Percentiles rank a stretch among this genome's conserved stretches.
Conservation (phyloP, 805 yeast genomes). For the Starmerella apicola region DNA sequence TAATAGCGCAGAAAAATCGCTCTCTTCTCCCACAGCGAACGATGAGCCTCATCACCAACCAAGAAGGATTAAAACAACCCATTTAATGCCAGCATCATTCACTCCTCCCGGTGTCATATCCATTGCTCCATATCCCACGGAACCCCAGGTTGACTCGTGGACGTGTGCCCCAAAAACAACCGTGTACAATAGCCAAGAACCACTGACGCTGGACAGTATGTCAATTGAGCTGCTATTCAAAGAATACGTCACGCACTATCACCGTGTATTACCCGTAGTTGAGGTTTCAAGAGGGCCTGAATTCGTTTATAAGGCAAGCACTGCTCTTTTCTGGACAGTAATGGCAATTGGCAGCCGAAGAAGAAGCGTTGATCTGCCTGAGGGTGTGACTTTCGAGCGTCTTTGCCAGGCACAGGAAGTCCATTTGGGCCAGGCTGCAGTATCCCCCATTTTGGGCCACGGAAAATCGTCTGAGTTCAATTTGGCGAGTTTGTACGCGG, state of each 20-base stretch:
- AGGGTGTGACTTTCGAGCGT: constrained; percentile 38
- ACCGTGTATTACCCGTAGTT: constrained; percentile 76
- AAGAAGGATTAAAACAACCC: not conserved
- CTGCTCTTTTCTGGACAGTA: constrained; percentile 87
- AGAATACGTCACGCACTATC: constrained; percentile 69
- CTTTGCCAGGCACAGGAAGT: constrained; percentile 62
- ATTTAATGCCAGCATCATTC: constrained; percentile 11
- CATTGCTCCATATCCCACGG: constrained; percentile 1
- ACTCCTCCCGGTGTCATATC: constrained; percentile 1
- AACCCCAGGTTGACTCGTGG: constrained; percentile 14
- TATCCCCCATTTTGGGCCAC: constrained; percentile 64
- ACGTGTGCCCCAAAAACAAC: constrained; percentile 50
- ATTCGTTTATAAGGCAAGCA: constrained; percentile 61
- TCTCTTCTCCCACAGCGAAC: not conserved
- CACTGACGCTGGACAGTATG: constrained; percentile 46
- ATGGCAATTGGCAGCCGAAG: constrained; percentile 75
- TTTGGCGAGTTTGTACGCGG: constrained; percentile 84
- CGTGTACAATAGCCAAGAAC: constrained; percentile 35
- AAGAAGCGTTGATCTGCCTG: constrained; percentile 26
- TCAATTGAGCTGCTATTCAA: constrained; percentile 50
- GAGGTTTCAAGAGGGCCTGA: constrained; percentile 77
- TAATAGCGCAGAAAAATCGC: not conserved
- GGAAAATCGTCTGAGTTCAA: constrained; percentile 37
- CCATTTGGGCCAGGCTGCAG: constrained; percentile 73
- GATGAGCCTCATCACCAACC: not conserved